phyloP scores from a whole-genome alignment of 345 rosid genomes.

The Euphorbia pulcherrima region DNA sequence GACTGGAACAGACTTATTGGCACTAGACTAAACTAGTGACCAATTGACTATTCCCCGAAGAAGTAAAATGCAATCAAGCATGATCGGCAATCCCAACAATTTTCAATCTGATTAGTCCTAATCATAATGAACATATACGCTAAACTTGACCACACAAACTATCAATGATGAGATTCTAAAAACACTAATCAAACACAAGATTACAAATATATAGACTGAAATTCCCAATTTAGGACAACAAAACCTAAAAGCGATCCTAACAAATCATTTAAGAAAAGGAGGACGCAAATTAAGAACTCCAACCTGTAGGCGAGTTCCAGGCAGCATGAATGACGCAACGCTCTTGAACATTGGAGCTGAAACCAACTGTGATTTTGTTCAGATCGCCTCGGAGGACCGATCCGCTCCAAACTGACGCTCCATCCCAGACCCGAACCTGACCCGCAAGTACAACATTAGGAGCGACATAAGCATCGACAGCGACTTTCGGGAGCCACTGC shows the following conservation, averaged over 20 bases:
- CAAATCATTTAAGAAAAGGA: no score
- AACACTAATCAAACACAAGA: background rate
- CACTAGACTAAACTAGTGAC: background rate
- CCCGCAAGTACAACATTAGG: conserved; percentile 94
- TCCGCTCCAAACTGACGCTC: conserved; percentile 91
- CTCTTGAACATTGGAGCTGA: conserved; percentile 91
- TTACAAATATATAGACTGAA: background rate
- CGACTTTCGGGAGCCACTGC: conserved; percentile 87
- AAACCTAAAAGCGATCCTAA: no score
- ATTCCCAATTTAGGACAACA: background rate
- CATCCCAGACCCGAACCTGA: conserved; percentile 78
- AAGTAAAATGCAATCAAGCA: no score
- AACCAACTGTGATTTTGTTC: conserved; percentile 86
- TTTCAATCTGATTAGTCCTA: background rate
- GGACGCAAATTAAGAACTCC: no score
- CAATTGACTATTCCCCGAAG: no score
- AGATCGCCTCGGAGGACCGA: conserved; percentile 95
- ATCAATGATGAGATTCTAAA: no score
- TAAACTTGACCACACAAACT: background rate
- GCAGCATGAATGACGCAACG: conserved; percentile 93
- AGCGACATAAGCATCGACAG: conserved; percentile 95
- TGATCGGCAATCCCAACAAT: no score
- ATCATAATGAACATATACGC: background rate
- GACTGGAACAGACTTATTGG: no score
- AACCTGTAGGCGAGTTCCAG: conserved; percentile 96